Evolutionary conservation across 2,329 filamentous ascomycete genomes (phyloP).

Genomic region (Fusarium redolens): DNA sequence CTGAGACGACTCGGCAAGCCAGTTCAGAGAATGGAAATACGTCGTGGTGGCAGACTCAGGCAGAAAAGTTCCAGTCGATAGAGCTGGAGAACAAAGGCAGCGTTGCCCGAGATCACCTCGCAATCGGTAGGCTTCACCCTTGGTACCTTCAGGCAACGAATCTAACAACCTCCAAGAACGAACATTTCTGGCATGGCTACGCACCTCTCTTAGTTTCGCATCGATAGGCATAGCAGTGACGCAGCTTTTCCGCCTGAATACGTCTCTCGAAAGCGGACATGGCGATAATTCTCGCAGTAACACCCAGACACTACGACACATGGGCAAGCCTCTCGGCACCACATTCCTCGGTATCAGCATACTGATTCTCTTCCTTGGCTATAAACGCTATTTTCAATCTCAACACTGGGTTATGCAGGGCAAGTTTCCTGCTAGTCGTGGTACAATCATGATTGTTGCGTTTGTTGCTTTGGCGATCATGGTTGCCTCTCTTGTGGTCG

Average conservation of each 20-base stretch:
- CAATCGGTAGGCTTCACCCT: slow-evolving; percentile 67
- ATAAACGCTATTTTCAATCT: slow-evolving; percentile 80
- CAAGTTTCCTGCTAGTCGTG: slow-evolving; percentile 83
- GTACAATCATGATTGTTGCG: slow-evolving; percentile 77
- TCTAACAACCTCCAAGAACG: slow-evolving; percentile 66
- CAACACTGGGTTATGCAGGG: slow-evolving; percentile 84
- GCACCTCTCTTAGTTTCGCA: slow-evolving; percentile 83
- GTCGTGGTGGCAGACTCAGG: slow-evolving; percentile 64
- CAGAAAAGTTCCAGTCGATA: slow-evolving; percentile 66
- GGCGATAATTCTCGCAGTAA: slow-evolving; percentile 46
- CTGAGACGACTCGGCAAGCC: slow-evolving; percentile 27
- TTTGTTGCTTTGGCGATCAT: slow-evolving; percentile 73
- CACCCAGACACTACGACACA: slow-evolving; percentile 63
- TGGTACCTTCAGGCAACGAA: not conserved
- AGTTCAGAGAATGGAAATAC: slow-evolving; percentile 38
- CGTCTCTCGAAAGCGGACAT: slow-evolving; percentile 59
- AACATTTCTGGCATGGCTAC: slow-evolving; percentile 87
- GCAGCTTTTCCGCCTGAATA: slow-evolving; percentile 86
- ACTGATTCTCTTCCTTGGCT: slow-evolving; percentile 78
- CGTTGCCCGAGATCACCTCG: slow-evolving; percentile 84
- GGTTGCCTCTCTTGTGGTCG: slow-evolving; percentile 68
- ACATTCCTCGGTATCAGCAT: slow-evolving; percentile 83
- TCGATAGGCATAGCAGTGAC: slow-evolving; percentile 86
- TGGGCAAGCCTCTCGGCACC: slow-evolving; percentile 76
- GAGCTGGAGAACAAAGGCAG: slow-evolving; percentile 89